Evolutionary conservation across 177 flowering plant genomes (phyloP).

Genomic region (Telopea speciosissima): DNA sequence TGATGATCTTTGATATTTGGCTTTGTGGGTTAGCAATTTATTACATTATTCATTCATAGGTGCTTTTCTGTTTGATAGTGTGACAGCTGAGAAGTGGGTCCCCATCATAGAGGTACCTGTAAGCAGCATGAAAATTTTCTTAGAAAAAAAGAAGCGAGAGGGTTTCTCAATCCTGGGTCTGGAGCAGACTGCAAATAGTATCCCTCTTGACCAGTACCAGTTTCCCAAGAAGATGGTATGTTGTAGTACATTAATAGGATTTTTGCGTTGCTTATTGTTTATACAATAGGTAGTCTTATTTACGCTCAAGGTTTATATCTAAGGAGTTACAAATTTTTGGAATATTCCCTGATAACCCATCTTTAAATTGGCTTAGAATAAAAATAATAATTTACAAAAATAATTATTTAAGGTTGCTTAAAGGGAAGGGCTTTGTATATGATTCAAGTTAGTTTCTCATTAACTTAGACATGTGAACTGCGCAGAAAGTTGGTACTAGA

Average conservation of each 20-base stretch:
- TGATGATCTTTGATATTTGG: not conserved
- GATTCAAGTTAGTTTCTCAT: too few relatives aligned
- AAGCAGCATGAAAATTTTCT: slow-evolving; percentile 51
- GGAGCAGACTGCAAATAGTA: slow-evolving; percentile 94
- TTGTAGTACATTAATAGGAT: not conserved
- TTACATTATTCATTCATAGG: not conserved
- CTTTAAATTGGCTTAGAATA: not conserved
- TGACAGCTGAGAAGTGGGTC: slow-evolving; percentile 99
- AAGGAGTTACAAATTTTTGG: too few relatives aligned
- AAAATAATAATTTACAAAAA: too few relatives aligned
- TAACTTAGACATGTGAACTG: too few relatives aligned
- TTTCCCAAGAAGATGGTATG: slow-evolving; percentile 70
- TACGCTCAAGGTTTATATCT: too few relatives aligned
- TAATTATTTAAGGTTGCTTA: not conserved
- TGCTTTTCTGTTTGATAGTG: slow-evolving; percentile 43
- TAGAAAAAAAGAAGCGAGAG: slow-evolving; percentile 78
- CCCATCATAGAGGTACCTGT: slow-evolving; percentile 86
- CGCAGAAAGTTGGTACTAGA: too few relatives aligned
- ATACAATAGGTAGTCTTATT: not conserved
- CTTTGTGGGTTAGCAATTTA: not conserved
- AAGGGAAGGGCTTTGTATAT: not conserved
- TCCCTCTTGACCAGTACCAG: slow-evolving; percentile 61
- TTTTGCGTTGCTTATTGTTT: not conserved
- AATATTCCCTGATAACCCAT: too few relatives aligned
- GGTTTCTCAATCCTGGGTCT: slow-evolving; percentile 87